Evolutionary conservation across 192 early-diverging fungal species (phyloP), one percentile per base, ranked within the genome.

Genomic region (Coemansia sp.): DNA sequence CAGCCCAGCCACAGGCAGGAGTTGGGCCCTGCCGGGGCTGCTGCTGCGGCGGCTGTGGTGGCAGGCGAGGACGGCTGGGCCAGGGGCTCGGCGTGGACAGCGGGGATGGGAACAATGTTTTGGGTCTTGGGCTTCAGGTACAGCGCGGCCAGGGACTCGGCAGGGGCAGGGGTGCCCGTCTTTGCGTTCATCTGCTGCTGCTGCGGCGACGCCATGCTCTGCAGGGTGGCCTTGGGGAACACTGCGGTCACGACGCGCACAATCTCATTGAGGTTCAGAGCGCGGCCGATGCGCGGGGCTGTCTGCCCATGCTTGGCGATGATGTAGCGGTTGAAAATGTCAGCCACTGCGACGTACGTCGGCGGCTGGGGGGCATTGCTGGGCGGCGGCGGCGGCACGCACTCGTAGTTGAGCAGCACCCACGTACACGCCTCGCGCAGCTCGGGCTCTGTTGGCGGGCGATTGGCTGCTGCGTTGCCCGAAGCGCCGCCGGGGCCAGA

Each of bases 371-470:
- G 67, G 39, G 4, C 39, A 41, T 41, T 41, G 39, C 12, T 15
- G 39, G 47, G 30, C 7, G 62, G 67, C 15, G 53, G 39, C 16
- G 62, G 67, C 15, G 53, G 39, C 16, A 43, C 50, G 27, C 74
- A 58, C 66, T 83, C 81, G 45, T 83, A 83, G 73, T 83, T 83
- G 11, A 83, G 69, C 30, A 83, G 64, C 18, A 78, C 81, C 81
- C 81, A 83, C 6, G 81, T 83, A 20, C 81, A 83, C 9, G 81
- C 81, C 60, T 83, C 81, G 22, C 81, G 81, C 61, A 83, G 68
- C 68, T 83, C 81, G 0, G 72, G 76, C 63, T 83, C 81, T 4
- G 81, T 78, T 12, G 81, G 81, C 18, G 69, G 81, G 24, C 55
- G 32, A 24, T 34, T 49, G n/a, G 43, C 43, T 5, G 52, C 22